A percentile compares a stretch with the other conserved stretches of the same genome.
These are phyloP conservation scores for Suillus subluteus DNA, from an alignment of 768 basidiomycete genomes.

Conservation along the genomic window DNA sequence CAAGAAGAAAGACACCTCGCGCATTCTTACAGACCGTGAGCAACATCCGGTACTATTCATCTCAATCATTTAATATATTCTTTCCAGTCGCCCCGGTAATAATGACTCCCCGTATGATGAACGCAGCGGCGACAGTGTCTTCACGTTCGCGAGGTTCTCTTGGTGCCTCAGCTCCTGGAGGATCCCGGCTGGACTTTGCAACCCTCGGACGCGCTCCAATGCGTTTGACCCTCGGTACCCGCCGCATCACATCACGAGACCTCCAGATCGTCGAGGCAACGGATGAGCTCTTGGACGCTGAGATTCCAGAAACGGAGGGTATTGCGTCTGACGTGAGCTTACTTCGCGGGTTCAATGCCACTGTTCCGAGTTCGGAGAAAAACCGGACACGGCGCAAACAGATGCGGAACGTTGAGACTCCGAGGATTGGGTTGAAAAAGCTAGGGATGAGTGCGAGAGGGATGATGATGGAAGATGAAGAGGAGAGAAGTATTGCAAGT, in stretches of 20 bases:
- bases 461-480: slow-evolving; percentile 48
- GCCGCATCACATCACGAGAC: slow-evolving; percentile 80
- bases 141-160: slow-evolving; percentile 44
- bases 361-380: slow-evolving; percentile 87
- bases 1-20: slow-evolving; percentile 66
- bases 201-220: slow-evolving; percentile 80
- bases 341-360: slow-evolving; percentile 91
- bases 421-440: slow-evolving; percentile 76
- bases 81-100: slow-evolving; percentile 79
- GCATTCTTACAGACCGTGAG: slow-evolving; percentile 78
- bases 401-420: slow-evolving; percentile 78
- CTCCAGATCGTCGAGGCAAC: slow-evolving; percentile 83
- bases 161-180: slow-evolving; percentile 31
- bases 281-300: slow-evolving; percentile 69
- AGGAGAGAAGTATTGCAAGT: slow-evolving; percentile 61
- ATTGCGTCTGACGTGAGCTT: slow-evolving; percentile 78
- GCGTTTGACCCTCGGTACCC: slow-evolving; percentile 63
- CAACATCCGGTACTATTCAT: slow-evolving; percentile 6
- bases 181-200: slow-evolving; percentile 66
- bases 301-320: slow-evolving; percentile 75
- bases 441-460: slow-evolving; percentile 81
- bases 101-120: slow-evolving; percentile 87
- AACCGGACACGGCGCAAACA: slow-evolving; percentile 76
- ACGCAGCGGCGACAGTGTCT: slow-evolving; percentile 69
- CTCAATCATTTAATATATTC: slow-evolving; percentile 16